Evolutionary conservation across 2,329 filamentous ascomycete genomes (phyloP), one percentile per base, ranked within the genome.

Genomic region (Diaporthe sp.): DNA sequence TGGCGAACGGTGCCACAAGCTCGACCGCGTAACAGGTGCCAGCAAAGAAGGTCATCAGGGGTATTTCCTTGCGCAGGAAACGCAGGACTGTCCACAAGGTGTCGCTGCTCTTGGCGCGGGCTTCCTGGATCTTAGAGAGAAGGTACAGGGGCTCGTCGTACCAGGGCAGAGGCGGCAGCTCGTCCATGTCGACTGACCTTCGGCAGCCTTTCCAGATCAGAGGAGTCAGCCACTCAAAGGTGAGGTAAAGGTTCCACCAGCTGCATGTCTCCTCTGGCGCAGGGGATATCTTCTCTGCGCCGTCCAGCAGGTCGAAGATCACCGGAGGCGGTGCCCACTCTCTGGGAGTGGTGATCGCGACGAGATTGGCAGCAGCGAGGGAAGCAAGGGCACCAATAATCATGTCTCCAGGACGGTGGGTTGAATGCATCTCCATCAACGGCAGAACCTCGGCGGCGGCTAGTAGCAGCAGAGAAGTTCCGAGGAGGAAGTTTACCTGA

Each of bases 61-160:
- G 55, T 2, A 90, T 74, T 76, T 90, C 87, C 3, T 61, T 78
- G 28, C 82, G 82, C 75, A 89, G 81, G 70, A 86, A 88, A 51
- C 84, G 83, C 42, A 88, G 44, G 3, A 87, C 79, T 0, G 89
- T 90, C 82, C 84, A 84, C 20, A 87, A 73, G 4, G 88, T 90
- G 22, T 82, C 85, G 76, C 83, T 84, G 39, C 84, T 84, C 74
- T 85, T 85, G 39, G 80, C 79, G 3, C 89, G 85, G 17, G 88
- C 87, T 25, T 83, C 79, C 37, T 86, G 84, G 15, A 90, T 82
- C 74, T 83, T 84, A 31, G 82, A 81, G 2, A 89, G 82, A 22
- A 90, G 85, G 70, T 88, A 81, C 31, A 86, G 80, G 12, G 89
- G 89, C 76, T 90, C 88, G 71, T 90, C 89, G 77, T 90, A 90